A percentile compares a stretch with the other conserved stretches of the same genome.
Conservation (phyloP, 495 filamentous ascomycete species). For the Tuber indicum region DNA sequence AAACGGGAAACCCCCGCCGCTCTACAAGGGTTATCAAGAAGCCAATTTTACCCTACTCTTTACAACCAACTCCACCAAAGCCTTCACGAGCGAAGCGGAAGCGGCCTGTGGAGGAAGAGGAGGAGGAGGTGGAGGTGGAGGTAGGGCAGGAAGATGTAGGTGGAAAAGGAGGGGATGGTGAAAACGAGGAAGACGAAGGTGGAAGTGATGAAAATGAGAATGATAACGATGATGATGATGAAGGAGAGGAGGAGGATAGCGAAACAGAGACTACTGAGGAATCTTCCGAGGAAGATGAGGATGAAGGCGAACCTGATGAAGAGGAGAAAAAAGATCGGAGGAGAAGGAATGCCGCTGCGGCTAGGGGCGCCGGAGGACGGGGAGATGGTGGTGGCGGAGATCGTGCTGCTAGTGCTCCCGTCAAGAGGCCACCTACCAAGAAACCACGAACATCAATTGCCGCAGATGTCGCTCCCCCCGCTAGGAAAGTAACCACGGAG, state of each 20-base stretch:
- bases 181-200: slow-evolving; percentile 8
- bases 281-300: slow-evolving; percentile 22
- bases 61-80: slow-evolving; percentile 48
- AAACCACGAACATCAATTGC: slow-evolving; percentile 66
- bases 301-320: slow-evolving; percentile 53
- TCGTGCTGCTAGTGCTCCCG: slow-evolving; percentile 47
- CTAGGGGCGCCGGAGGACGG: slow-evolving; percentile 36
- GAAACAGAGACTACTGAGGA: slow-evolving; percentile 15
- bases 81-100: slow-evolving; percentile 47
- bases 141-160: slow-evolving; percentile 22
- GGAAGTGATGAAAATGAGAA: slow-evolving; percentile 6
- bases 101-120: slow-evolving; percentile 43
- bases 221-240: slow-evolving; percentile 22
- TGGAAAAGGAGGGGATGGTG: slow-evolving; percentile 1
- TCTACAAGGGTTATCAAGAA: slow-evolving; percentile 74
- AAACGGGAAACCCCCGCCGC: slow-evolving; percentile 56
- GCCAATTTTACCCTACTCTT: slow-evolving; percentile 56
- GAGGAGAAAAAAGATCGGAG: slow-evolving; percentile 54
- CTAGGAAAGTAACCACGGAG: slow-evolving; percentile 42
- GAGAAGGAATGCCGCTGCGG: slow-evolving; percentile 22
- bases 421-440: slow-evolving; percentile 61
- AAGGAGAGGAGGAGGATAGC: slow-evolving; percentile 30
- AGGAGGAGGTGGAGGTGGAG: slow-evolving; percentile 46
- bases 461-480: slow-evolving; percentile 47
- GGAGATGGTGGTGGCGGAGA: slow-evolving; percentile 44